Conservation (phyloP, 345 rosid genomes). For the Linum usitatissimum region DNA sequence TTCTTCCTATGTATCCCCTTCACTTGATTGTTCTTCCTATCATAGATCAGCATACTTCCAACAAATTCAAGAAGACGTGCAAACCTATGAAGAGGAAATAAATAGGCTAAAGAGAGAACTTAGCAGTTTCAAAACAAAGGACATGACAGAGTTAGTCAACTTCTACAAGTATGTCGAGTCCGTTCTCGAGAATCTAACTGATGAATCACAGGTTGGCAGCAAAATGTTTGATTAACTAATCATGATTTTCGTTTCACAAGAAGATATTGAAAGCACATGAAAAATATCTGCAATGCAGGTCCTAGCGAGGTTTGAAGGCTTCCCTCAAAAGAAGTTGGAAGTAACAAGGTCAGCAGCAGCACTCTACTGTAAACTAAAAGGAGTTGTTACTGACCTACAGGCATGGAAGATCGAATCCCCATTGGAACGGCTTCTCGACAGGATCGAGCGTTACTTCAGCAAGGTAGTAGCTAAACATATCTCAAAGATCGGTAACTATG, state of each 20-base stretch:
- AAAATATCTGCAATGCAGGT: constrained; percentile 8
- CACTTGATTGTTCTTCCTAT: background rate
- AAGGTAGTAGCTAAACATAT: constrained; percentile 8
- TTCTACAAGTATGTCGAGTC: constrained; percentile 68
- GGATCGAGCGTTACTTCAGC: constrained; percentile 12
- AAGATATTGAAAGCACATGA: background rate
- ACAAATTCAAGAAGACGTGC: constrained; percentile 77
- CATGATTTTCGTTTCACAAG: background rate
- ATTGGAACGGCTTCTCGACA: constrained; percentile 6
- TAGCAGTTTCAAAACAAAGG: constrained; percentile 54
- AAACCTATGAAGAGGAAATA: constrained; percentile 46
- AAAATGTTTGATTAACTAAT: background rate
- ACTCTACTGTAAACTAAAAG: constrained; percentile 13
- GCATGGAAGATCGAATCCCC: constrained; percentile 12
- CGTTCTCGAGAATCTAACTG: constrained; percentile 68
- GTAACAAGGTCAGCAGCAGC: constrained; percentile 15
- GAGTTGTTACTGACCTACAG: constrained; percentile 5
- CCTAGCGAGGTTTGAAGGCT: constrained; percentile 17
- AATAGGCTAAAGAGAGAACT: constrained; percentile 43
- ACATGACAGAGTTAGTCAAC: constrained; percentile 60
- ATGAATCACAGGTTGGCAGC: constrained; percentile 72
- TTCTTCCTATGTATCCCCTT: background rate
- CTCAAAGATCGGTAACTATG: background rate
- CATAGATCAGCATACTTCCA: constrained; percentile 79
- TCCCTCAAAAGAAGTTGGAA: constrained; percentile 20